Evolutionary conservation across 306 rosid genomes (phyloP), one percentile per base, ranked within the genome.

Genomic region (Vigna trinervia): DNA sequence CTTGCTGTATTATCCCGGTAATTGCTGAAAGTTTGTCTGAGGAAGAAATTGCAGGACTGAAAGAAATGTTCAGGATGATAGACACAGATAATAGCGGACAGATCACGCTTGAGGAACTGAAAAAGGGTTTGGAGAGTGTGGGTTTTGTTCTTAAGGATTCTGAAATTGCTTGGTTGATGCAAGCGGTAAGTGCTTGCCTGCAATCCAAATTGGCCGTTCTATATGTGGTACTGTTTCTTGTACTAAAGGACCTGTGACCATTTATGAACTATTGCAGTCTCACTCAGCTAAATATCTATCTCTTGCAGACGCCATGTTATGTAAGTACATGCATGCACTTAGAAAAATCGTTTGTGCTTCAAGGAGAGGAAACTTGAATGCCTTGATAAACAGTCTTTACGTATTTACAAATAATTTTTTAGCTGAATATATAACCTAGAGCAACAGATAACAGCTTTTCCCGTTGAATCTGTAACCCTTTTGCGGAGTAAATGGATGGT

Each of bases 31-130:
- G 69, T 68, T 78, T 95, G 34, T 92, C 97, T 5, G 99, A 90
- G 82, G 99, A 95, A 78, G 99, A 95, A 89, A 95, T 95, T 50
- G 99, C 84, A 10, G 99, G 99, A 50, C 77, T 95, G 78, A 95
- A 85, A 80, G 97, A 90, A 83, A 95, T 95, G 98, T 95, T 95
- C 87, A 89, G 72, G 87, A 92, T 88, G 97, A 92, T 95, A 62
- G 97, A 95, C 75, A 11, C 92, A 7, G 99, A 95, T 87, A 89
- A 85, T 17, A 95, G 99, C 47, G 99, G 97, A 47, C 92, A 90
- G 47, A 92, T 95, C 77, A 86, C 89, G 66, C 89, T 92, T 2
- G 98, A 95, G 87, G 97, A 95, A 78, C 83, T 95, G 74, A 92
- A 89, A 90, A 86, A n/a, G 54, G 96, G 97, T 50, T 82, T 95